These are phyloP conservation scores for Blastocystis sp. DNA, from an alignment of 352 stramenopile genomes.

Conservation along the genomic window DNA sequence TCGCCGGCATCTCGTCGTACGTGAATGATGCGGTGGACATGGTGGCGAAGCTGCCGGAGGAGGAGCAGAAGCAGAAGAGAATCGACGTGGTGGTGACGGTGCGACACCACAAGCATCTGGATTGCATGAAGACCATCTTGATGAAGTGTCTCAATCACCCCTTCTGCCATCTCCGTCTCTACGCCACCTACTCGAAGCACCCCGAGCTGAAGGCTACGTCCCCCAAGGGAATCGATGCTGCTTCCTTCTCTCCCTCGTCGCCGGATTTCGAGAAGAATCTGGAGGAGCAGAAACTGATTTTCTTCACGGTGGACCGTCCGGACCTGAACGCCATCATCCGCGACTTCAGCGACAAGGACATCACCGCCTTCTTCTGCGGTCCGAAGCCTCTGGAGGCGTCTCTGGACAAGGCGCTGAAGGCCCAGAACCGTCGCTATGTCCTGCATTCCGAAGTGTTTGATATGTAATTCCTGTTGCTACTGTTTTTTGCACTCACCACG, in stretches of 20 bases:
- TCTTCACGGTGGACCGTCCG: slow-evolving; percentile 36
- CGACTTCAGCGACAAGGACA: not conserved
- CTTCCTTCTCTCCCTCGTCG: not conserved
- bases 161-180: slow-evolving; percentile 23
- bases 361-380: slow-evolving; percentile 12
- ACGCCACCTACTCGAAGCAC: slow-evolving; percentile 30
- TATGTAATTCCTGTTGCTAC: slow-evolving; percentile 16
- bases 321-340: slow-evolving; percentile 9
- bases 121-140: slow-evolving; percentile 31
- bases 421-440: not conserved
- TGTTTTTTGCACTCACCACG: not conserved
- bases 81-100: slow-evolving; percentile 15
- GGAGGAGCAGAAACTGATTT: not conserved
- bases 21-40: not conserved
- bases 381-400: slow-evolving; percentile 7
- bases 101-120: slow-evolving; percentile 31
- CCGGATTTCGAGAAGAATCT: not conserved
- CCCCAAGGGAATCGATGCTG: not conserved
- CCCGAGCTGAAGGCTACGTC: not conserved
- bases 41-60: not conserved
- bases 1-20: slow-evolving; percentile 29
- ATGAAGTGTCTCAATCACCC: not conserved
- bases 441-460: slow-evolving; percentile 50
- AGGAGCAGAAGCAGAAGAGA: not conserved
- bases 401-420: slow-evolving; percentile 14